Base-by-base conservation (phyloP, 31 red algal genomes). In the Endocladia muricata region DNA sequence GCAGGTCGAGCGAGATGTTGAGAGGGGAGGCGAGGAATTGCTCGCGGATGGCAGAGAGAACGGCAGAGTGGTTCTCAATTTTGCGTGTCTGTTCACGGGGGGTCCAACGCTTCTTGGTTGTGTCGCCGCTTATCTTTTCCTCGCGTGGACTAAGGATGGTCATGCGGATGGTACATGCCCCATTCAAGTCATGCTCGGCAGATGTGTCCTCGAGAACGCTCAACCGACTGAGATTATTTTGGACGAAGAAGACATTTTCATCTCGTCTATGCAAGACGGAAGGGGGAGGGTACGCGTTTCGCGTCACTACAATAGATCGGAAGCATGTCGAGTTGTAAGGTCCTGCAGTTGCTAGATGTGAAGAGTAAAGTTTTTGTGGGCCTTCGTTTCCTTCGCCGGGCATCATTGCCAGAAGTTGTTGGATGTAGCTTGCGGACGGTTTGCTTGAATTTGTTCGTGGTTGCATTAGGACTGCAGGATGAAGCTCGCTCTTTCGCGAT, bases 201-300 rank as follows among this genome's bases (percentile, higher is more conserved):
- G 6, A 32, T 7, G 33, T 22, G 7, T 22, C 17, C 62, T 36
- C 62, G 4, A 19, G 21, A 7, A 67, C 62, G 62, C 33, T 37
- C 15, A 55, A 48, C 19, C 77, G 61, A 39, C 77, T 81, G 26
- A 81, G 68, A 52, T 81, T 81, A 49, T 81, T 81, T 19, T 55
- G 42, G 4, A 64, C 37, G 61, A 81, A 81, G 77, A 81, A 69
- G n/a, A 81, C 48, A 37, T 81, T 81, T 70, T 41, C 49, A 41
- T 81, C 77, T 1, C n/a, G 1, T n/a, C 43, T 41, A 39, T 81
- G 40, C 61, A 81, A 26, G 1, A 81, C 64, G 25, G 37, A 52
- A 3, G 61, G 63, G 25, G 77, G 77, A 36, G 77, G 77, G 36
- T 81, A 81, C 2, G 77, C 41, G 48, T 81, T 81, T 66, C 77